Evolutionary conservation across 208 protist species (phyloP).

Genomic region (Acanthamoeba culbertsoni): DNA sequence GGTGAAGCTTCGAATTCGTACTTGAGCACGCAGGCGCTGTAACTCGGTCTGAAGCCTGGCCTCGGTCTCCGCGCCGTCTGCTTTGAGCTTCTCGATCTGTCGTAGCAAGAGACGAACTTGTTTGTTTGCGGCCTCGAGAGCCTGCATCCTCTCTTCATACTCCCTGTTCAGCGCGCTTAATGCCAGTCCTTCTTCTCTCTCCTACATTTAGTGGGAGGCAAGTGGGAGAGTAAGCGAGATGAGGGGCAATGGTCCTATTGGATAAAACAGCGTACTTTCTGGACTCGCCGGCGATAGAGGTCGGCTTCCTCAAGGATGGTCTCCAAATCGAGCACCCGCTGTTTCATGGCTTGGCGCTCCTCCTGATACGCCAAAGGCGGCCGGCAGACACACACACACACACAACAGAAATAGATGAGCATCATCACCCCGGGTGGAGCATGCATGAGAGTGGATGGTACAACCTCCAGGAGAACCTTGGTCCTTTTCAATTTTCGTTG

Average conservation of each 20-base stretch:
- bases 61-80: not conserved
- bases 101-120: not conserved
- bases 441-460: no score
- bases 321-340: not conserved
- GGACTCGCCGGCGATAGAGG: not conserved
- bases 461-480: not conserved
- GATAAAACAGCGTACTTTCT: not conserved
- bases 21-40: not conserved
- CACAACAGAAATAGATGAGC: not conserved
- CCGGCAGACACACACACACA: not conserved
- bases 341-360: not conserved
- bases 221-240: not conserved
- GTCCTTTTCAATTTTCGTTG: not conserved
- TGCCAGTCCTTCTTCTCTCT: not conserved
- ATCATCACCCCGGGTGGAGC: no score
- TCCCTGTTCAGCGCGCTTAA: not conserved
- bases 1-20: not conserved
- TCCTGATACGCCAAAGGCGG: not conserved
- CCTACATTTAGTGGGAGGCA: not conserved
- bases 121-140: not conserved
- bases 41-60: not conserved
- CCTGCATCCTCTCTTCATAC: slow-evolving; percentile 1
- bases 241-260: not conserved
- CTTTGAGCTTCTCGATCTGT: not conserved
- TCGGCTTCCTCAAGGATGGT: not conserved